phyloP scores from a whole-genome alignment of 164 flowering plant genomes.

The Cinnamomum micranthum region DNA sequence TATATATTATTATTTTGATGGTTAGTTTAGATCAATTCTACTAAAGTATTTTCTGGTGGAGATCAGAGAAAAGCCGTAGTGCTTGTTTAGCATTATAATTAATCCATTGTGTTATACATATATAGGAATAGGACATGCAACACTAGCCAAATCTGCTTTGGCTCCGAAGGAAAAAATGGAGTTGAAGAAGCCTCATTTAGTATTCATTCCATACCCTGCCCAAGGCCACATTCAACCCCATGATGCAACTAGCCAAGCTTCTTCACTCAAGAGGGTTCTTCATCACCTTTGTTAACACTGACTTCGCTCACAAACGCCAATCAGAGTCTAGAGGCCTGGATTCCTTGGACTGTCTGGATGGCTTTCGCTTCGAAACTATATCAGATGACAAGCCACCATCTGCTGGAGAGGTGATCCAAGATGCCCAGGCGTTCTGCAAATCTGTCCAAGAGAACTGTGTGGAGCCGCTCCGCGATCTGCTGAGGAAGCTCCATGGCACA shows the following conservation, averaged over 20 bases:
- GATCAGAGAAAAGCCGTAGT: too few relatives aligned
- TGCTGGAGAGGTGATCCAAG: not conserved
- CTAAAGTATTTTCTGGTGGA: too few relatives aligned
- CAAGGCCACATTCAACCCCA: constrained; percentile 35
- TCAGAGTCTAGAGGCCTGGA: not conserved
- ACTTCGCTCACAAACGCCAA: not conserved
- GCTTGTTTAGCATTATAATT: too few relatives aligned
- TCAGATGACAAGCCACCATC: not conserved
- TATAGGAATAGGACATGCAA: too few relatives aligned
- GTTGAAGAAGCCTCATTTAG: not conserved
- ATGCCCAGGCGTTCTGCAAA: not conserved
- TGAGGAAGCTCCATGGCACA: constrained; percentile 20
- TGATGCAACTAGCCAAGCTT: constrained; percentile 3
- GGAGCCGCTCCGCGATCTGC: constrained; percentile 25
- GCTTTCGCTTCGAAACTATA: not conserved
- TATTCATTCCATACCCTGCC: constrained; percentile 18
- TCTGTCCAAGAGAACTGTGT: constrained; percentile 16
- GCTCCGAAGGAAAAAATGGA: not conserved
- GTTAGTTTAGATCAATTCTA: too few relatives aligned
- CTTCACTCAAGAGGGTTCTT: constrained; percentile 21
- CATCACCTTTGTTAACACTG: constrained; percentile 31
- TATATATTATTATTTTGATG: too few relatives aligned
- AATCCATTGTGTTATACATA: too few relatives aligned
- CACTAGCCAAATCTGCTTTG: too few relatives aligned
- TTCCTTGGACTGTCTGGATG: not conserved